A percentile compares a stretch with the other conserved stretches of the same genome.
phyloP scores from a whole-genome alignment of 108 stramenopile genomes.

The Skeletonema grethae region DNA sequence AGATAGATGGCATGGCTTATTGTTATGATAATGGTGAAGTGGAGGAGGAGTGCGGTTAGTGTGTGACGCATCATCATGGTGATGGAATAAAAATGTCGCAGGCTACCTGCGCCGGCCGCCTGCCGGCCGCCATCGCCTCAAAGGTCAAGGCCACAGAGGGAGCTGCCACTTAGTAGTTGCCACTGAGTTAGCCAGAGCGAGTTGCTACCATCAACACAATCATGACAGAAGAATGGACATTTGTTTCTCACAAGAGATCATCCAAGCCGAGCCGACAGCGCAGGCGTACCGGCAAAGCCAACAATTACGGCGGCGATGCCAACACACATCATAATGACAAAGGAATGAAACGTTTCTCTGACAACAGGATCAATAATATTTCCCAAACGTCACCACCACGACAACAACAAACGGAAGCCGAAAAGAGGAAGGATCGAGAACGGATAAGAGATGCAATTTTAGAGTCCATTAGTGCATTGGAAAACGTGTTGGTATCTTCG shows the following conservation, averaged over 20 bases:
- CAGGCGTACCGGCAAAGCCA: neutral
- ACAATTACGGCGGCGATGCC: neutral
- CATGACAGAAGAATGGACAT: conserved; percentile 31
- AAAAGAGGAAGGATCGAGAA: conserved; percentile 9
- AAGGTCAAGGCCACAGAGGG: too few species aligned
- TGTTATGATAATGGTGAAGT: neutral
- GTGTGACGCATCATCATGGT: neutral
- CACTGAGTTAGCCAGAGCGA: too few species aligned
- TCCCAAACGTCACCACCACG: neutral
- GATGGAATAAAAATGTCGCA: too few species aligned
- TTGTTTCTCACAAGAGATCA: conserved; percentile 11
- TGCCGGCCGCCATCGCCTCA: too few species aligned
- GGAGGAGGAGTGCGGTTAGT: neutral
- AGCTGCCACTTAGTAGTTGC: too few species aligned
- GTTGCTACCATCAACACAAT: neutral
- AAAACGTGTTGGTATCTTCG: conserved; percentile 13
- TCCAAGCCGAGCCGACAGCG: conserved; percentile 13
- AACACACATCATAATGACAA: neutral
- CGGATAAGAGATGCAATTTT: conserved; percentile 16
- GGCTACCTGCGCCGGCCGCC: too few species aligned
- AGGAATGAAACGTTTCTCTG: conserved; percentile 3
- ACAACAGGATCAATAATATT: neutral
- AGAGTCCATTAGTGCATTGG: conserved; percentile 19
- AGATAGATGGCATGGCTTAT: conserved; percentile 21
- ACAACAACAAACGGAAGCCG: neutral